Base-by-base conservation (phyloP, 1,139 yeast species). In the Suhomyces choctaworum region DNA sequence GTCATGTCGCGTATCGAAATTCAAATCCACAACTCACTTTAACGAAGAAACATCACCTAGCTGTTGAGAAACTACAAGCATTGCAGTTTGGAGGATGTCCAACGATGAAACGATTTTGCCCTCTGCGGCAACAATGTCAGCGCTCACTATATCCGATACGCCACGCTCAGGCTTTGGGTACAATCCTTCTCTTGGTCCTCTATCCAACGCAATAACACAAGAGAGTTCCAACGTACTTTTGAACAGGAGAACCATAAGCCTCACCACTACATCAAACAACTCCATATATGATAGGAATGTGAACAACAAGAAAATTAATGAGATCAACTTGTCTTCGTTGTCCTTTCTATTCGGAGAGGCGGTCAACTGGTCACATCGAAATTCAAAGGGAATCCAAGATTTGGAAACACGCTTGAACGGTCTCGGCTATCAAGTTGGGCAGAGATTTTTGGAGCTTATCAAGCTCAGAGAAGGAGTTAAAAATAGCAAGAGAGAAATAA, bases 351-450 rank as follows among this genome's bases (percentile, higher is more conserved):
- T 85, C 53, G 68, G 83, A 53, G 94, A 84, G 48, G 73, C 83
- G 21, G 81, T 88, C 14, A 80, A 78, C 48, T 80, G 85, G 72
- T 64, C 78, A 27, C 84, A 81, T 39, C 66, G 70, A 39, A 71
- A 76, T 35, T 76, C 88, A 8, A 78, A 74, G 40, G 92, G 92
- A 7, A 73, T 87, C 24, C 82, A 78, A 44, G 92, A 89, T 47
- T 69, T 92, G 36, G 97, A 90, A 54, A 69, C 76, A 20, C 70
- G 85, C 44, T 70, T 92, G 38, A 85, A 83, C 51, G 78, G 82
- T 7, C 64, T 87, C 30, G 98, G 98, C 0, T 73, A 73, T 75
- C 87, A 58, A 70, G 79, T 51, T 66, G 80, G 79, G 8, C 76
- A 70, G 43, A 51, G 67, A 31, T 65, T 59, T 41, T 49, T 71